Base-by-base conservation (phyloP, 257 asterid genomes). In the Przewalskia tangutica region DNA sequence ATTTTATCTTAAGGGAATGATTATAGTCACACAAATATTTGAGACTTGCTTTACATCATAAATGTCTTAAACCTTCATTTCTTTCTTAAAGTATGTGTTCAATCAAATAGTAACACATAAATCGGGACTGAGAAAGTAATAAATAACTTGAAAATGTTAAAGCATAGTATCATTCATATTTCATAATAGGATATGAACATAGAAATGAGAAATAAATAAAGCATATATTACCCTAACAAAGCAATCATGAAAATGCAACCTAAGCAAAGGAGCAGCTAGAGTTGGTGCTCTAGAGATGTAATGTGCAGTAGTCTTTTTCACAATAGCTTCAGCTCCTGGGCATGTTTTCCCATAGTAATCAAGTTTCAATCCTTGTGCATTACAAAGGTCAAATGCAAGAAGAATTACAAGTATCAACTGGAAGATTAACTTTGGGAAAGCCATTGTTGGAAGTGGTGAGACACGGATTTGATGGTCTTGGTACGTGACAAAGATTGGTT, bases 231-330 rank as follows among this genome's bases (percentile, higher is more conserved):
- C 91, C 83, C 77, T 85, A 20, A 90, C 89, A 46, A 90, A 90
- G 70, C 92, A 90, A 48, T 90, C 91, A 13, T 90, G 94, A 54
- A 85, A 90, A 63, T 89, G 94, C 75, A 88, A 59, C 12, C 94
- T 87, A 23, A 85, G 68, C 50, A 81, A 42, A 12, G 83, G 82
- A 75, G 63, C 73, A 16, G 59, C 82, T 18, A 79, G 82, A 62
- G 77, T 79, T 79, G 77, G 82, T 79, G 82, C 82, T 44, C 73
- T 34, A 3, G 82, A 60, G 66, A 79, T 79, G 82, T 34, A 40
- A 6, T 62, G 60, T 38, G 82, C 58, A 8, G 82, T 79, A 5
- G 59, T 23, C 58, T 79, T 18, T 79, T 59, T 23, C 56, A 79
- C 82, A 44, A 60, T 62, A 59, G 73, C 44, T 59, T 79, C 82